Base-by-base conservation (phyloP, 352 stramenopile species). In the Globisporangium nagaii region DNA sequence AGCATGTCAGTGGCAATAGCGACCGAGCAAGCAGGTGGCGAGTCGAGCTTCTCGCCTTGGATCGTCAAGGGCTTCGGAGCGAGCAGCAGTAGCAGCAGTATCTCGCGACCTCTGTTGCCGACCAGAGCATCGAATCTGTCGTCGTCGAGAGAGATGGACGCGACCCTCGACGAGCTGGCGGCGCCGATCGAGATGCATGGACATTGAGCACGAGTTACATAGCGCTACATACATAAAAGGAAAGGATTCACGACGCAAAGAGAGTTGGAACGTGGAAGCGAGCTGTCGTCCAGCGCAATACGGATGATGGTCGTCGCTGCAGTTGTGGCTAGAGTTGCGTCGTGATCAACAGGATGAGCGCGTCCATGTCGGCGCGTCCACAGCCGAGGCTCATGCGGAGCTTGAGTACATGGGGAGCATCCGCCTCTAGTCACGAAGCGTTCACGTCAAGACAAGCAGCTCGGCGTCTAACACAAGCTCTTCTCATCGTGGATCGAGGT, bases 111-210 rank as follows among this genome's bases (percentile, higher is more conserved):
- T 0, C 46, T 40, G 22, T 10, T 43, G 13, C 3, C 25, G 42
- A 17, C 42, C 3, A 36, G 27, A 49, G 4, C 13, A 11, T 28
- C 39, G 39, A 11, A 39, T 39, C 34, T 39, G 34, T 39, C 34
- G 34, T 32, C 41, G 13, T 34, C 41, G 22, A 51, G 44, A 28
- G 20, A 12, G 46, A 19, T 34, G 4, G 53, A 60, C 43, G 43
- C 53, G 11, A 60, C 53, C 7, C 35, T 60, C 12, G 53, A 60
- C 28, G 53, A 60, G 28, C 53, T 60, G 15, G 53, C 53, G 15
- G 53, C 43, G 9, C 43, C 53, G n/a, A 60, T 60, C 10, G 53
- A 60, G 30, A 60, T 60, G 35, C 49, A 56, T 5, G 28, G 30
- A 34, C 30, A 53, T 7, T 40, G 22, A 50, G 43, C 43, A 32